These are phyloP conservation scores for Daldinia caldariorum DNA, from an alignment of 495 filamentous ascomycete genomes.

Conservation along the genomic window DNA sequence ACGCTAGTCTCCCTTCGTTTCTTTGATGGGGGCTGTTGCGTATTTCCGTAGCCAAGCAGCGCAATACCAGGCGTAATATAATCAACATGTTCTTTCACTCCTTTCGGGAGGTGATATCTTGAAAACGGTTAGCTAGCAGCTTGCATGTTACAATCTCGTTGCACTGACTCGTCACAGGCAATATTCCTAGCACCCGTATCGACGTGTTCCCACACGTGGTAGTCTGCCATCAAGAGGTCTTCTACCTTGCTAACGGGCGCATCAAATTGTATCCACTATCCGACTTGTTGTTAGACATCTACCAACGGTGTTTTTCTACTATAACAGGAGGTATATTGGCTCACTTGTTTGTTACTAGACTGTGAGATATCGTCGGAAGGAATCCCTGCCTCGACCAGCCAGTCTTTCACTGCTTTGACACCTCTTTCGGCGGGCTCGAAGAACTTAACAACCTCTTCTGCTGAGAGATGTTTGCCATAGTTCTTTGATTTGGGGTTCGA, in stretches of 20 bases:
- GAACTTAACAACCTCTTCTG: conserved; percentile 59
- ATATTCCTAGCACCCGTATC: conserved; percentile 42
- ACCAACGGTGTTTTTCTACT: conserved; percentile 38
- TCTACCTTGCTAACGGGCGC: conserved; percentile 64
- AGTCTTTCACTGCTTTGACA: conserved; percentile 58
- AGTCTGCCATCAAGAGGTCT: conserved; percentile 63
- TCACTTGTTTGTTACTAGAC: conserved; percentile 45
- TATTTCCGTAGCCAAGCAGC: conserved; percentile 48
- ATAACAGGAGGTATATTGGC: neutral
- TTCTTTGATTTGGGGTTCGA: conserved; percentile 70
- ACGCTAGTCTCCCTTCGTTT: neutral
- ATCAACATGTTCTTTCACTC: conserved; percentile 64
- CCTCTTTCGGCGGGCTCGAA: conserved; percentile 58
- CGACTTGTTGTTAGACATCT: conserved; percentile 43
- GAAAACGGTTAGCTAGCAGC: conserved; percentile 25
- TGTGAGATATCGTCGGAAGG: conserved; percentile 55
- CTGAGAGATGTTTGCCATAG: conserved; percentile 63
- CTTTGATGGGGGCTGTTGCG: conserved; percentile 23
- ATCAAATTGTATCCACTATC: conserved; percentile 63
- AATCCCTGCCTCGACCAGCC: conserved; percentile 63
- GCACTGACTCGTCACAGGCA: conserved; percentile 47
- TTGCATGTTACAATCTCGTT: neutral
- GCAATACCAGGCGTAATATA: conserved; percentile 68
- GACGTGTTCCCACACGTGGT: conserved; percentile 64
- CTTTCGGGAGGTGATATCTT: conserved; percentile 63